Conservation (phyloP, 352 stramenopile species). For the Globisporangium middletonii region DNA sequence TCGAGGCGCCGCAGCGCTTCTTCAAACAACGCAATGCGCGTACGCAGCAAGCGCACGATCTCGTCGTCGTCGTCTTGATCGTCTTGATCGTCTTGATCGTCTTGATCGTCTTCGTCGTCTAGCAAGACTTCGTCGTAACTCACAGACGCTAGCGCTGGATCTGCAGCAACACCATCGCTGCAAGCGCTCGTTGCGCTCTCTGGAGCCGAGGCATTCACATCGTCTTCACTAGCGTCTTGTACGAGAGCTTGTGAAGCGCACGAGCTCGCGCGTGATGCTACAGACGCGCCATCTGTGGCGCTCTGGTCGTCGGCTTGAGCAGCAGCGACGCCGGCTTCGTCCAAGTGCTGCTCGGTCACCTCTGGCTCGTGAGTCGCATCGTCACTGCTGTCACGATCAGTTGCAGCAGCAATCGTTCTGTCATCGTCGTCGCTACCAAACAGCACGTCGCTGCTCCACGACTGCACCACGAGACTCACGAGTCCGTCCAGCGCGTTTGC, state of each 20-base stretch:
- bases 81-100: not conserved
- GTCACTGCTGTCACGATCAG: not conserved
- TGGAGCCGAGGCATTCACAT: no score
- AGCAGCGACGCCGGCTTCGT: not conserved
- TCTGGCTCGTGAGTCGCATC: no score
- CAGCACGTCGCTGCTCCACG: conserved; percentile 12
- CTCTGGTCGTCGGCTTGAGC: no score
- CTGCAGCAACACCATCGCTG: no score
- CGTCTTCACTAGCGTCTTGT: no score
- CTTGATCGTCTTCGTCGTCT: not conserved
- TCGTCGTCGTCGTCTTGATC: conserved; percentile 4
- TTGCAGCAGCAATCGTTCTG: not conserved
- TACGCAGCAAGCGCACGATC: conserved; percentile 7
- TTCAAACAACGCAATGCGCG: not conserved
- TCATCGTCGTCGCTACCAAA: not conserved
- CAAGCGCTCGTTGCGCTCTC: no score
- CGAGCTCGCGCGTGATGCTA: no score
- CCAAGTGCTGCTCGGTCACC: not conserved
- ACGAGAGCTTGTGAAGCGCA: no score
- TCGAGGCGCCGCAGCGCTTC: conserved; percentile 1
- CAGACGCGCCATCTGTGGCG: no score
- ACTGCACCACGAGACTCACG: conserved; percentile 16
- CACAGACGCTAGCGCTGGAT: no score
- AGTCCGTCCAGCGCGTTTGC: conserved; percentile 12
- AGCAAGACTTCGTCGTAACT: no score